Base-by-base conservation (phyloP, 805 yeast species). In the Blastobotrys attinorum region DNA sequence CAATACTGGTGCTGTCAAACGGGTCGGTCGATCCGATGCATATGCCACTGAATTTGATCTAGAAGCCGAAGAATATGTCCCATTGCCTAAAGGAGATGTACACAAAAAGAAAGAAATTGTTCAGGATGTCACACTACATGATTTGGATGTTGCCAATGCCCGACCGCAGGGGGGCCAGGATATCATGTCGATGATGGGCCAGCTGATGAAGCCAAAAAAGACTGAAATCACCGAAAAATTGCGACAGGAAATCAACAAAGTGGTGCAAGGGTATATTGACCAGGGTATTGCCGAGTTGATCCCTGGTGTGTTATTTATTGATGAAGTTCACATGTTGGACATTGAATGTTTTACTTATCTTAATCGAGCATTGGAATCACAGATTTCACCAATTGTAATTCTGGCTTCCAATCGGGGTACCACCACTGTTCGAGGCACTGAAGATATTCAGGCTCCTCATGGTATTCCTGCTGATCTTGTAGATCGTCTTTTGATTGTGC, bases 21-120 rank as follows among this genome's bases (percentile, higher is more conserved):
- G 97, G 59, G 95, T 92, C 21, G 99, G 99, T 42, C 77, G 99
- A 63, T 84, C 95, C n/a, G 97, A 92, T 64, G 96, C 97, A 0
- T 88, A 88, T 59, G 97, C 98, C 20, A 88, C 98, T 7, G 99
- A 92, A 67, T 92, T 89, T 57, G 99, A 92, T 65, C 76, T 94
- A 47, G 97, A 92, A 72, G 96, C 97, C 22, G 97, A 94, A 67
- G 97, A 92, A 67, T 92, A 92, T 64, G 97, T 92, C 18, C 96
- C 98, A 35, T 74, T 94, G 56, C 99, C 99, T 48, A 94, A 92
- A 69, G 98, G 98, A 43, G 99, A 92, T 65, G 95, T 92, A 37
- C 98, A 92, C 70, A 89, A 90, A 63, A 88, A 92, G 73, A 92
- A 92, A 64, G 97, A 92, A 66, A 88, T 90, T 56, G 95, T 92